phyloP scores from a whole-genome alignment of 768 basidiomycete species.

The Tricholoma terreum region DNA sequence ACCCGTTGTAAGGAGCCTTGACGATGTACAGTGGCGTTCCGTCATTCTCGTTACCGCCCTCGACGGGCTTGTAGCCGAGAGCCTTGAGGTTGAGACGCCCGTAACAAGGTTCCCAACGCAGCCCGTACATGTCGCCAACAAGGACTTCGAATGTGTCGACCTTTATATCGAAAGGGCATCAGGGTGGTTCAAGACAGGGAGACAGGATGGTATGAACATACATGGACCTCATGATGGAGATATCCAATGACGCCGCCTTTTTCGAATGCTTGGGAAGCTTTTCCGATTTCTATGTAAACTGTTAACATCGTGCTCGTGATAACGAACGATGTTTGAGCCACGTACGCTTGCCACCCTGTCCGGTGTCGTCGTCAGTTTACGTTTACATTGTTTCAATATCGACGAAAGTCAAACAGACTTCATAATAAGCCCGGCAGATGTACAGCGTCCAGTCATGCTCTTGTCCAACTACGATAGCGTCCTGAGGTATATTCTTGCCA shows the following conservation, averaged over 20 bases:
- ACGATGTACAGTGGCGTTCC: constrained; percentile 62
- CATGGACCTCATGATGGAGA: constrained; percentile 55
- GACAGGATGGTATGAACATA: constrained; percentile 23
- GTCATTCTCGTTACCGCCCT: constrained; percentile 63
- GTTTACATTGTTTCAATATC: not conserved
- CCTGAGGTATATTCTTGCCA: constrained; percentile 56
- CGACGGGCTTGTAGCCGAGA: constrained; percentile 54
- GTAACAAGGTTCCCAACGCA: constrained; percentile 54
- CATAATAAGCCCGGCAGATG: constrained; percentile 56
- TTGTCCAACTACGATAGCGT: constrained; percentile 55
- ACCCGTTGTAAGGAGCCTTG: constrained; percentile 50
- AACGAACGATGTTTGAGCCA: constrained; percentile 28
- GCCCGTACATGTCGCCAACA: constrained; percentile 53
- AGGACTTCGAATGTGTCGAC: constrained; percentile 65
- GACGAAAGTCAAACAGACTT: constrained; percentile 38
- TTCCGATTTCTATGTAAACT: constrained; percentile 54
- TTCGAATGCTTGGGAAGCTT: constrained; percentile 54
- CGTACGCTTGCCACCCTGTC: constrained; percentile 56
- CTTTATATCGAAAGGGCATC: constrained; percentile 31
- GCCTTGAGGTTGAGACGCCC: constrained; percentile 43
- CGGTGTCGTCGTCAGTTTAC: constrained; percentile 2
- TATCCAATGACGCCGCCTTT: constrained; percentile 67
- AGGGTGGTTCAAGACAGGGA: not conserved
- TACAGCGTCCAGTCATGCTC: constrained; percentile 52
- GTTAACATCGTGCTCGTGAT: constrained; percentile 4